These are phyloP conservation scores for Zoysia pacifica DNA, from an alignment of 176 grass and related monocot genomes.

Conservation along the genomic window DNA sequence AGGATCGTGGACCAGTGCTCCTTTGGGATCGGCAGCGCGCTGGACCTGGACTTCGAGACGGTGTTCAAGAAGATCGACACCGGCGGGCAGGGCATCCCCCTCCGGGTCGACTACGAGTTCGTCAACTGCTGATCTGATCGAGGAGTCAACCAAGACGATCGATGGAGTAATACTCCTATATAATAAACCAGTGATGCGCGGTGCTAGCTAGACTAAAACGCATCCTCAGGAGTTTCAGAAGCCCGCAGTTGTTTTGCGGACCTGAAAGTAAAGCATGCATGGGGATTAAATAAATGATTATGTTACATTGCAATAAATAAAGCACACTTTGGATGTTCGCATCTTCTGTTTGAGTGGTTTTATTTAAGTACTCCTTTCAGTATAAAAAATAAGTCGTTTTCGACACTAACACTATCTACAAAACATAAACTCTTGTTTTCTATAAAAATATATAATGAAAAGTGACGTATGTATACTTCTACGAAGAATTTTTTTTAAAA, in stretches of 20 bases:
- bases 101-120: conserved; percentile 38
- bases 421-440: too few species aligned
- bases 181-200: not conserved
- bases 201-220: not conserved
- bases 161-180: not conserved
- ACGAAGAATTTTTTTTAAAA: too few species aligned
- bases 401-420: too few species aligned
- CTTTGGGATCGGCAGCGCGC: too few species aligned
- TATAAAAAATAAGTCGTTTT: too few species aligned
- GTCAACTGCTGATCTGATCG: not conserved
- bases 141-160: not conserved
- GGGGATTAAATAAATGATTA: not conserved
- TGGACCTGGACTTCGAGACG: conserved; percentile 64
- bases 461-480: too few species aligned
- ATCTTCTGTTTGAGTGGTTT: not conserved
- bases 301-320: not conserved
- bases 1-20: conserved; percentile 87
- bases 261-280: not conserved
- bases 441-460: too few species aligned
- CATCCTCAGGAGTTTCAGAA: not conserved
- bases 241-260: too few species aligned
- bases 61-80: conserved; percentile 73
- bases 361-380: not conserved
- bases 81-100: conserved; percentile 32
- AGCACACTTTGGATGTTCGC: not conserved